Base-by-base conservation (phyloP, 106 monocot genomes). In the Acanthochlamys bracteata region DNA sequence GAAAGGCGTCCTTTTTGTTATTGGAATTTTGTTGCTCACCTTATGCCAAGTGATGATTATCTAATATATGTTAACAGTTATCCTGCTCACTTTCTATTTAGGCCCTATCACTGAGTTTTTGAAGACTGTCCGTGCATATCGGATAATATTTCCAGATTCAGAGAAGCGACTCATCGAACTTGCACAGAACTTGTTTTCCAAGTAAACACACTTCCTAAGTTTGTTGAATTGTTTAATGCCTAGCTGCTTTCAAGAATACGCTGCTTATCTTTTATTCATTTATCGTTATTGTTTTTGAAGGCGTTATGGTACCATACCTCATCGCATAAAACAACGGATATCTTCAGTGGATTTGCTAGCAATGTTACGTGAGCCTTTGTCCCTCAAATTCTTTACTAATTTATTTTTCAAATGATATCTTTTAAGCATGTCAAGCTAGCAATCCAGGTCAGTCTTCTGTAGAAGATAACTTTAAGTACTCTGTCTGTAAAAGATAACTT, bases 101-200 rank as follows among this genome's bases (percentile, higher is more conserved):
- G 96, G 85, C 68, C 63, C 90, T 10, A 84, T 96, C 63, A 66
- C 65, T 61, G 82, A 80, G 45, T 88, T 88, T 69, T 84, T 90
- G 20, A 91, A 88, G 69, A 88, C 79, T 4, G 74, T 81, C 25
- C 84, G 76, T 73, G 90, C 90, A 26, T 91, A 91, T 83, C 87
- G 82, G 42, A 91, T 90, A 72, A 96, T 96, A 74, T 96, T 96
- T 66, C 96, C 96, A 46, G 90, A 96, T 80, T 91, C 88, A 47
- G 96, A 96, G 69, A 72, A 26, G 41, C 82, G 76, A 24, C 90
- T 96, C 49, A 82, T 88, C 64, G 80, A 85, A 74, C 78, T 96
- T 76, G 61, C 82, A 65, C 87, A 88, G 24, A 80, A 80, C 53
- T 83, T 90, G 67, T 91, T 96, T 81, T 65, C 76, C 40, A 91